These are phyloP conservation scores for Hsuehochloa calcarea DNA, from an alignment of 176 grass and related monocot genomes.

Conservation along the genomic window DNA sequence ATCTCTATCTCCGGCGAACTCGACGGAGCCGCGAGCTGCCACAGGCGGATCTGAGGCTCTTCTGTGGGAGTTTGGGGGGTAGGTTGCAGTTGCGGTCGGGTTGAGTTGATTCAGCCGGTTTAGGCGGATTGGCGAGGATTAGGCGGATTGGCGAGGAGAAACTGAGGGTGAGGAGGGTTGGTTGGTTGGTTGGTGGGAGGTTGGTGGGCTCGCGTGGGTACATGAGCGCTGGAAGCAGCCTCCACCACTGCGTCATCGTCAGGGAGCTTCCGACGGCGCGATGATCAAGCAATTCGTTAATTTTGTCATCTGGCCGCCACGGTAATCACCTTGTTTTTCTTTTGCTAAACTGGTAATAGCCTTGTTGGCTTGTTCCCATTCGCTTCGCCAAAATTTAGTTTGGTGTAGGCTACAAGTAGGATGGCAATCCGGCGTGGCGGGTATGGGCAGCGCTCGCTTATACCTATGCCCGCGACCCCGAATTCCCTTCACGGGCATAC, in stretches of 20 bases:
- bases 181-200: neutral
- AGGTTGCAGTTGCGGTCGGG: neutral
- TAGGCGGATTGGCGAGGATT: no score
- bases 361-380: neutral
- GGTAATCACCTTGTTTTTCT: slow-evolving; percentile 42
- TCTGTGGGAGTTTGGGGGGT: neutral
- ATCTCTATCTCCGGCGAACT: no score
- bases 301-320: slow-evolving; percentile 96
- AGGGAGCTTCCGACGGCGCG: slow-evolving; percentile 22
- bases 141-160: slow-evolving; percentile 15
- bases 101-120: slow-evolving; percentile 8
- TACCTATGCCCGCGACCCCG: no score
- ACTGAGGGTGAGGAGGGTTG: neutral
- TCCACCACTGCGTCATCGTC: neutral
- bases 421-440: no score
- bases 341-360: neutral
- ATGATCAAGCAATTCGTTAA: slow-evolving; percentile 99
- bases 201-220: neutral
- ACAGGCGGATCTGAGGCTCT: slow-evolving; percentile 30
- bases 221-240: slow-evolving; percentile 26
- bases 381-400: neutral
- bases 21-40: neutral
- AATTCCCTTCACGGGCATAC: no score
- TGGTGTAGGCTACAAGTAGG: neutral
- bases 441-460: no score